Evolutionary conservation across 2,329 filamentous ascomycete species (phyloP), one percentile per base, ranked within the genome.

Genomic region (Aspergillus awamori): DNA sequence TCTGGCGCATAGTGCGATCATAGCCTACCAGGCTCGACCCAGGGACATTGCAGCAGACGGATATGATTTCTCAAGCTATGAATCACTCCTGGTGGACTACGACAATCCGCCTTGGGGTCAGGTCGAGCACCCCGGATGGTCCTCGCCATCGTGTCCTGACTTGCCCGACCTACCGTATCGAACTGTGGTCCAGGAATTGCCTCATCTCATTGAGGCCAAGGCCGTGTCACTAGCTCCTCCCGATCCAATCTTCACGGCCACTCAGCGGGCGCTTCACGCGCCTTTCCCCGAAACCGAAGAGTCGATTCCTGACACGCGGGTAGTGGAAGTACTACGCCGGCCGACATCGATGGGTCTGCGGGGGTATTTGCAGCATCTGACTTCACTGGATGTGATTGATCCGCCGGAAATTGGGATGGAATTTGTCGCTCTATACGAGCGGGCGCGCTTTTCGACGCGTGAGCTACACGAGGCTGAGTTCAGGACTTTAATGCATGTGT

Each of bases 111-210:
- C 80, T 65, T 98, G 94, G 94, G 92, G 91, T 22, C 80, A 86
- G n/a, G 87, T 98, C 56, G 86, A 91, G 62, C 95, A 99, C 73
- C 82, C 87, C 15, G 95, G 94, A 55, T 98, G 95, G 94, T 89
- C 90, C 2, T 91, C 92, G 2, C 94, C 94, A 5, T 84, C 86
- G 30, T 89, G 87, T 1, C 80, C 85, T 8, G 90, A 95, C 71
- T 79, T 95, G 17, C 88, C 92, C 4, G 87, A 92, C 70, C 79
- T 98, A n/a, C 88, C 96, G 65, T 98, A 96, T 76, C 84, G 83
- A 68, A 87, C 87, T 2, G 92, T 99, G 24, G 82, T 97, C 17
- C 83, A 85, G 39, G 94, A 98, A 76, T 82, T 99, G 24, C 92
- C 93, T 1, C 89, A 96, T 72, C 83, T 98, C 28, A 91, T 98